Evolutionary conservation across 306 rosid genomes (phyloP).

Genomic region (Cucurbita moschata): DNA sequence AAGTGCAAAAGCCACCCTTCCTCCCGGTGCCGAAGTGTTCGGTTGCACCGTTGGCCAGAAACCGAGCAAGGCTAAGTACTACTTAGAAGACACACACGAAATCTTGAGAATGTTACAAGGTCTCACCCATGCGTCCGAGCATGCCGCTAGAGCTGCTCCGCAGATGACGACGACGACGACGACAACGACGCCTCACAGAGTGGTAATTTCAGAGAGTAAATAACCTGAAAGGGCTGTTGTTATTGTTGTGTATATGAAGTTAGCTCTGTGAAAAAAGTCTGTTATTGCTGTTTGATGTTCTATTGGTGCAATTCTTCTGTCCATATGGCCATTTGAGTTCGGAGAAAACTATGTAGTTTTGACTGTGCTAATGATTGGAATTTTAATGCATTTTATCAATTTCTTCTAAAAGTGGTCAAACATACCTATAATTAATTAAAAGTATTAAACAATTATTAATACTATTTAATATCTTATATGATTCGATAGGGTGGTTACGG

Average conservation of each 20-base stretch:
- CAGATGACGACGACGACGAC: conserved; percentile 6
- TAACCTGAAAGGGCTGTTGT: background rate
- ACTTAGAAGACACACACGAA: conserved; percentile 68
- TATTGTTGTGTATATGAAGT: too few species aligned
- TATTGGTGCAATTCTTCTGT: background rate
- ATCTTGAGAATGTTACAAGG: conserved; percentile 77
- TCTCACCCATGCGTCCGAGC: conserved; percentile 61
- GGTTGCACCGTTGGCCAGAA: conserved; percentile 51
- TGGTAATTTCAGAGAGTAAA: conserved; percentile 16
- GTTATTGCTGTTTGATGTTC: background rate
- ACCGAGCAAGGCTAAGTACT: conserved; percentile 53
- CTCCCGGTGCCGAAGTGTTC: conserved; percentile 36
- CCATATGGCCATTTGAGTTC: background rate
- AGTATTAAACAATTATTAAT: too few species aligned
- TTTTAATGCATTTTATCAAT: background rate
- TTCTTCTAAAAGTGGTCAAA: background rate
- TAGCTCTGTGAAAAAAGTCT: background rate
- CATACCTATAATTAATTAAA: too few species aligned
- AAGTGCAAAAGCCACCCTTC: conserved; percentile 26
- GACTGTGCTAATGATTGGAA: background rate
- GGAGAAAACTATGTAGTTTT: conserved; percentile 1
- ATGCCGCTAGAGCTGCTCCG: conserved; percentile 15
- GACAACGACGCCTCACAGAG: conserved; percentile 12
- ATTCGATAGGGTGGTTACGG: too few species aligned
- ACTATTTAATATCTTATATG: too few species aligned